These are phyloP conservation scores for Emericellopsis cladophorae DNA, from an alignment of 2,329 filamentous ascomycete genomes.

Conservation along the genomic window DNA sequence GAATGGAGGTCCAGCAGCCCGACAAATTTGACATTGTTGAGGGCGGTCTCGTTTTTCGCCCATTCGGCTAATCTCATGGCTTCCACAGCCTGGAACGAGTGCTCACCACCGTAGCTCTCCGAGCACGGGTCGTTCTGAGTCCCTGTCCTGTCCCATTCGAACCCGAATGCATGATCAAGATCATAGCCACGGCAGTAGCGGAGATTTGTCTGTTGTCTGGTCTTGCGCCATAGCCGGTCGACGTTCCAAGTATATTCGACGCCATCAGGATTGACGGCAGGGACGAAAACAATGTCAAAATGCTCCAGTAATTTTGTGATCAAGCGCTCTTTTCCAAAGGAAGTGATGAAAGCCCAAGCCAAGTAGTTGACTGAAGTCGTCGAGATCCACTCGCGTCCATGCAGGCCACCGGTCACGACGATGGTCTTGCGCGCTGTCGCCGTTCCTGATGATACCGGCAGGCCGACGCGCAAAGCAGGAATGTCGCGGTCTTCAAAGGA, in stretches of 20 bases:
- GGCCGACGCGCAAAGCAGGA: conserved; percentile 64
- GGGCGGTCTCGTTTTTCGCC: conserved; percentile 65
- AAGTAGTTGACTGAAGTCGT: conserved; percentile 84
- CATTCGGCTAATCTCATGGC: conserved; percentile 64
- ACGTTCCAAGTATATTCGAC: conserved; percentile 89
- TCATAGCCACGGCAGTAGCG: conserved; percentile 81
- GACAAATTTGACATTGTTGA: conserved; percentile 64
- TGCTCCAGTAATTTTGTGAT: conserved; percentile 69
- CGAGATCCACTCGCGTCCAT: conserved; percentile 94
- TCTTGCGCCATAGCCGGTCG: conserved; percentile 92
- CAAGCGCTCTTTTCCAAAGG: conserved; percentile 58
- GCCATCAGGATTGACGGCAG: conserved; percentile 84
- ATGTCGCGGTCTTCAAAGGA: conserved; percentile 84
- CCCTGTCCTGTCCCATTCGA: conserved; percentile 63
- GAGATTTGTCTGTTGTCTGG: conserved; percentile 69
- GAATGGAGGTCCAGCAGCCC: conserved; percentile 84
- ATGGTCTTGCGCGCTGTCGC: conserved; percentile 56
- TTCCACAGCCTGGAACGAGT: conserved; percentile 75
- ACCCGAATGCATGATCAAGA: conserved; percentile 76
- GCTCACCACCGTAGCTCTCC: conserved; percentile 75
- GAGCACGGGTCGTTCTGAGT: conserved; percentile 71
- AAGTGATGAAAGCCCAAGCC: conserved; percentile 76
- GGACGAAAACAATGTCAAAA: conserved; percentile 82
- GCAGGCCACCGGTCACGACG: conserved; percentile 72
- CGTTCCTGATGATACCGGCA: conserved; percentile 28